A percentile compares a stretch with the other conserved stretches of the same genome.
These are phyloP conservation scores for Aaosphaeria arxii DNA, from an alignment of 2,329 filamentous ascomycete species.

Conservation along the genomic window DNA sequence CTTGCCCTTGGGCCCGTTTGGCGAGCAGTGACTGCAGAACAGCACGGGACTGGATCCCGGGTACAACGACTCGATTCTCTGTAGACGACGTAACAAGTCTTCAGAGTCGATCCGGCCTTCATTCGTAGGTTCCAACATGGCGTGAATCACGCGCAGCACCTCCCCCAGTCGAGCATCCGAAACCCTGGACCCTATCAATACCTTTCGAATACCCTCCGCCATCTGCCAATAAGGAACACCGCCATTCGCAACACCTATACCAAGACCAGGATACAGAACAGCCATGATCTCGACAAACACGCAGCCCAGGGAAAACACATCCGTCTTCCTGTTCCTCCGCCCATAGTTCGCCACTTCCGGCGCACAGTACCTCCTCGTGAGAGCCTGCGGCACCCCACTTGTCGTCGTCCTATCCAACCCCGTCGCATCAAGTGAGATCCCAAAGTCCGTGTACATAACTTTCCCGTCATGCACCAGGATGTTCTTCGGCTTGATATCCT, in stretches of 20 bases:
- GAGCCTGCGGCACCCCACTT: not conserved
- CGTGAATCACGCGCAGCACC: no score
- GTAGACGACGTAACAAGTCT: no score
- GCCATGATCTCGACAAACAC: not conserved
- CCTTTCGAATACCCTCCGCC: no score
- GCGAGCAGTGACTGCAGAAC: no score
- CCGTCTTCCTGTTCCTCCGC: not conserved
- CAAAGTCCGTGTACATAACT: not conserved
- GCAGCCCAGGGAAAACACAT: not conserved
- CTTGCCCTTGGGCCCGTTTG: no score
- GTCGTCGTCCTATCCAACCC: not conserved
- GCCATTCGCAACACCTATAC: not conserved
- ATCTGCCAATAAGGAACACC: no score
- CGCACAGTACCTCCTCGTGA: slow-evolving; percentile 5
- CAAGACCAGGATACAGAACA: not conserved
- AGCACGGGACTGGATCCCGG: no score
- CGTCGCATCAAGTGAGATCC: not conserved
- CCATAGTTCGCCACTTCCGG: not conserved
- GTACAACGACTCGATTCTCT: no score
- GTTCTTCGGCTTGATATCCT: not conserved
- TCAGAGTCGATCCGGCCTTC: no score
- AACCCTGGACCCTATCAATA: no score
- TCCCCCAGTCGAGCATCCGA: no score
- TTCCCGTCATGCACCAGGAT: not conserved
- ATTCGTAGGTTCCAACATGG: no score